Conservation (phyloP, 1,284 basidiomycete species). For the Microbotryomycetes sp. region DNA sequence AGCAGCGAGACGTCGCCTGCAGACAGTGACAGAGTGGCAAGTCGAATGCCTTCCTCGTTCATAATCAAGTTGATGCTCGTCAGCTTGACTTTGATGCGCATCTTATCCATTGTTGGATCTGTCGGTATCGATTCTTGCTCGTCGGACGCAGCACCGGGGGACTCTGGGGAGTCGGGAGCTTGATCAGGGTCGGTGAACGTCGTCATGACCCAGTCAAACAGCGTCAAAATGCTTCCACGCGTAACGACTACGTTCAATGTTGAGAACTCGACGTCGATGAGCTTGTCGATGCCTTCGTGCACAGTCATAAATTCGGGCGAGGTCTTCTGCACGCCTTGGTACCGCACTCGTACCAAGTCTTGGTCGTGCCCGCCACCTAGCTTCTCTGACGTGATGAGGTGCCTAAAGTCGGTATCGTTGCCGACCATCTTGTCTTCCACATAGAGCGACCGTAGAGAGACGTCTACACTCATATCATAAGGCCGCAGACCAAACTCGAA, state of each 20-base stretch:
- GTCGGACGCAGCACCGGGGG: not conserved
- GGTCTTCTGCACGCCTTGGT: slow-evolving; percentile 69
- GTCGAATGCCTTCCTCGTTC: slow-evolving; percentile 61
- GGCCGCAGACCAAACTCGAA: slow-evolving; percentile 67
- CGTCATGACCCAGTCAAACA: slow-evolving; percentile 98
- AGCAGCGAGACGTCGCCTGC: slow-evolving; percentile 83
- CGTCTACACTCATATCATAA: slow-evolving; percentile 79
- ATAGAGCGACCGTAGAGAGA: slow-evolving; percentile 61
- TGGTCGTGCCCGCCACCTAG: slow-evolving; percentile 43
- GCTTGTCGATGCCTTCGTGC: slow-evolving; percentile 71
- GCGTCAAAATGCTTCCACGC: slow-evolving; percentile 72
- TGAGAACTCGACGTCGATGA: slow-evolving; percentile 77
- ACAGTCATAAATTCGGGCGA: slow-evolving; percentile 79
- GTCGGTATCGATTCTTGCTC: not conserved
- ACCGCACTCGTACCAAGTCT: slow-evolving; percentile 77
- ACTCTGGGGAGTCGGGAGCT: slow-evolving; percentile 1
- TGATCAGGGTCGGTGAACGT: slow-evolving; percentile 63
- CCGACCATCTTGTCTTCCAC: slow-evolving; percentile 62
- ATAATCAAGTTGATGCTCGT: slow-evolving; percentile 81
- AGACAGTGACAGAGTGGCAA: slow-evolving; percentile 84
- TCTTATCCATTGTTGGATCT: slow-evolving; percentile 49
- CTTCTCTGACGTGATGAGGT: slow-evolving; percentile 67
- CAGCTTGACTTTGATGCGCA: slow-evolving; percentile 76
- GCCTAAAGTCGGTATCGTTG: slow-evolving; percentile 47
- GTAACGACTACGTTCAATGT: slow-evolving; percentile 86